Evolutionary conservation across 164 flowering plant species (phyloP).

Genomic region (Houttuynia cordata): DNA sequence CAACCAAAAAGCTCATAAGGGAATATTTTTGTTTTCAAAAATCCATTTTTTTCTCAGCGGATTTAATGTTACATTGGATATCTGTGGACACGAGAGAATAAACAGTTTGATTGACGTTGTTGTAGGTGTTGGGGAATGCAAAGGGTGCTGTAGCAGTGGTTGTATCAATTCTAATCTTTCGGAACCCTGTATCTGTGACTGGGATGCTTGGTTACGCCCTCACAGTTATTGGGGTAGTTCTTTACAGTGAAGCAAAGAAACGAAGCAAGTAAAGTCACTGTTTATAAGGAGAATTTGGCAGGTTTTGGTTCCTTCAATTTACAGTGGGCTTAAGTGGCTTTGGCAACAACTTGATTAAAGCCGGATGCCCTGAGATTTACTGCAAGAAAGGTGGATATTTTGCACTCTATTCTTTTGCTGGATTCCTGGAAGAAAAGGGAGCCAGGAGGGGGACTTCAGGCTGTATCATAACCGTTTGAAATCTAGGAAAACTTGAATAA

Average conservation of each 20-base stretch:
- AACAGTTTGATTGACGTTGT: neutral
- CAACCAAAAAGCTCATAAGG: neutral
- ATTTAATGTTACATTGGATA: neutral
- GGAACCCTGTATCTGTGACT: slow-evolving; percentile 85
- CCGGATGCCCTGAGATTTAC: neutral
- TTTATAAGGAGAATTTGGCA: neutral
- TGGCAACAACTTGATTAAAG: slow-evolving; percentile 2
- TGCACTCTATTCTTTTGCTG: slow-evolving; percentile 26
- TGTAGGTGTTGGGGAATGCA: slow-evolving; percentile 92
- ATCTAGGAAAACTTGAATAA: slow-evolving; percentile 5
- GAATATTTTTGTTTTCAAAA: neutral
- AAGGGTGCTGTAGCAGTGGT: slow-evolving; percentile 98
- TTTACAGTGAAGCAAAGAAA: slow-evolving; percentile 93
- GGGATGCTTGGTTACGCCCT: slow-evolving; percentile 93
- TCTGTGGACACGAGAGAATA: neutral
- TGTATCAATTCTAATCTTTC: slow-evolving; percentile 75
- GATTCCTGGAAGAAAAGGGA: slow-evolving; percentile 17
- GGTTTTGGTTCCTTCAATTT: slow-evolving; percentile 6
- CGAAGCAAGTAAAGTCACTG: slow-evolving; percentile 61
- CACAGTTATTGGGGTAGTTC: slow-evolving; percentile 80
- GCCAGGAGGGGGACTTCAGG: slow-evolving; percentile 16
- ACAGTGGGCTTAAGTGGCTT: slow-evolving; percentile 8
- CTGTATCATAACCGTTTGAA: slow-evolving; percentile 36
- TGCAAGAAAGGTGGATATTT: slow-evolving; percentile 7
- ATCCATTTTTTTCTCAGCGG: neutral